Evolutionary conservation across 768 basidiomycete genomes (phyloP), one percentile per base, ranked within the genome.

Genomic region (Kwoniella sp.): DNA sequence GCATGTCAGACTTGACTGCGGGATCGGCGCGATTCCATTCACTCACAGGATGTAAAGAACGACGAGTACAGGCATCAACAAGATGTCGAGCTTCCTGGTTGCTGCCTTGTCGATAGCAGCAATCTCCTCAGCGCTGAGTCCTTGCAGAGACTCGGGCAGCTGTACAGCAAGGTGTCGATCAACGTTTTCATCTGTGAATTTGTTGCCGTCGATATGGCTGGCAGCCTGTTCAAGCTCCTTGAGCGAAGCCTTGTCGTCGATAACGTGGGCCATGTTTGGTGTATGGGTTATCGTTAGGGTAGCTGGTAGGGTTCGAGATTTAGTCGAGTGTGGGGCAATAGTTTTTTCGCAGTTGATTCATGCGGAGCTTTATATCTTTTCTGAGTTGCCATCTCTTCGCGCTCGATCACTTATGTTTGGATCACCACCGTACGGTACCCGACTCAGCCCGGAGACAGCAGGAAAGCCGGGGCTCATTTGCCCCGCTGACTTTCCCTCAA

Each of bases 71-170:
- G 71, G 73, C 73, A 78, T 71, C 17, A 79, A 63, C 9, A 75
- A 55, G 27, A 72, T 63, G 59, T 77, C 78, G 33, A 79, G 63
- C 60, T 77, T 77, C 48, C 68, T 46, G 9, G 69, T 72, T 1
- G 69, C 60, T 12, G 49, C 63, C 50, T 66, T 69, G 49, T 72
- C 68, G 46, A 77, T 64, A 10, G 5, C 50, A 1, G 57, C 67
- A 37, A 68, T 70, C 63, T 79, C 76, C 12, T 68, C 76, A 1
- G 61, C 63, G 9, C 62, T 50, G 12, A 79, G 48, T 8, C 68
- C 72, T 21, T 47, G 46, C 10, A 79, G 67, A 13, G 67, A 66
- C 24, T 66, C 72, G 21, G 77, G 77, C 4, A 72, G 29, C 24
- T 60, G 54, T 33, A 73, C 65, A 22, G 53, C 68, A 3, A 69